Evolutionary conservation across 208 protist species (phyloP).

Genomic region (Kentomonas sorsogonicus): DNA sequence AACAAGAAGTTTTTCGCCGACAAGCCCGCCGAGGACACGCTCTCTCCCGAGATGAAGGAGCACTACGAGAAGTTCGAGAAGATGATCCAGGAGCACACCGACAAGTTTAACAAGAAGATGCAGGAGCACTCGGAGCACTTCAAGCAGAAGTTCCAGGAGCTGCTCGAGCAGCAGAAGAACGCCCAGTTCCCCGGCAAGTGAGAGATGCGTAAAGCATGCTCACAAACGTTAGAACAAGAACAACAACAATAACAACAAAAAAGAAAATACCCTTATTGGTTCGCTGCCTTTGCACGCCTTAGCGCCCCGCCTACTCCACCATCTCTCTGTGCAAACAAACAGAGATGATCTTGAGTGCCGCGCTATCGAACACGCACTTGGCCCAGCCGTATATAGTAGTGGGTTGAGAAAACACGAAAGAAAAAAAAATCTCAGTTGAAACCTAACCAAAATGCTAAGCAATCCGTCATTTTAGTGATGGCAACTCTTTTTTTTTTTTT

Average conservation of each 20-base stretch:
- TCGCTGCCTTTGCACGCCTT: no score
- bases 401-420: no score
- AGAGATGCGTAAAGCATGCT: no score
- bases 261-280: no score
- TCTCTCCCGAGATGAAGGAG: slow-evolving; percentile 90
- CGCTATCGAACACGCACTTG: no score
- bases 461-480: neutral
- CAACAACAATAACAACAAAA: no score
- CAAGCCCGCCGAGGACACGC: slow-evolving; percentile 84
- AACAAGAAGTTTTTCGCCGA: slow-evolving; percentile 91
- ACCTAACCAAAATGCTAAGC: neutral
- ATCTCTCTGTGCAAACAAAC: no score
- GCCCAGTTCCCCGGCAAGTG: slow-evolving; percentile 87
- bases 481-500: slow-evolving; percentile 10
- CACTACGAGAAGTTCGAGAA: slow-evolving; percentile 91
- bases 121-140: slow-evolving; percentile 88
- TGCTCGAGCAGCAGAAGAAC: slow-evolving; percentile 91
- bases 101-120: slow-evolving; percentile 93
- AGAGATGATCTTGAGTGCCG: no score
- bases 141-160: slow-evolving; percentile 87
- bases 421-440: no score
- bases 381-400: no score
- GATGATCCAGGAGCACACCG: slow-evolving; percentile 91
- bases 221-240: no score
- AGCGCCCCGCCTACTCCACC: no score